phyloP scores from a whole-genome alignment of 164 flowering plant genomes.

The Liquidambar formosana region DNA sequence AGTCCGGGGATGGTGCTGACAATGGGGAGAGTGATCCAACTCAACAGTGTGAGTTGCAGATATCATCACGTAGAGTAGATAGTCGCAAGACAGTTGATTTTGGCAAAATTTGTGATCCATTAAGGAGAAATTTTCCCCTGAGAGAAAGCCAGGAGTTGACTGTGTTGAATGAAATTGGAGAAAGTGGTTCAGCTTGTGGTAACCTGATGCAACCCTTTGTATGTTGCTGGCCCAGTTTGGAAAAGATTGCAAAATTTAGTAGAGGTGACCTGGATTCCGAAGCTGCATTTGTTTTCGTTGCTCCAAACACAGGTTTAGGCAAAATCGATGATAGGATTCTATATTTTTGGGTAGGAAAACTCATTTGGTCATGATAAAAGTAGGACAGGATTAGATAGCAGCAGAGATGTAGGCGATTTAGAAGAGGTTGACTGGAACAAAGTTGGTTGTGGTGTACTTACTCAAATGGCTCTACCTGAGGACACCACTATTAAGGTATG shows the following conservation, averaged over 20 bases:
- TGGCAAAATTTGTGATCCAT: slow-evolving; percentile 14
- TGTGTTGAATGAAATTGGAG: slow-evolving; percentile 14
- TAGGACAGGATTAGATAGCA: slow-evolving; percentile 16
- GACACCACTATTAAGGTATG: slow-evolving; percentile 54
- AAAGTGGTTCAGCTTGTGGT: slow-evolving; percentile 8
- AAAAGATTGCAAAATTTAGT: slow-evolving; percentile 39
- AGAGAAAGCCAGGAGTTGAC: slow-evolving; percentile 6
- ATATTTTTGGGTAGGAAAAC: slow-evolving; percentile 70
- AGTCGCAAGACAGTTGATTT: slow-evolving; percentile 7
- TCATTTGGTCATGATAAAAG: slow-evolving; percentile 29
- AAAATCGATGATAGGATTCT: slow-evolving; percentile 27
- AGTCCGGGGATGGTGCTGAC: slow-evolving; percentile 9
- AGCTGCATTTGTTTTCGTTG: slow-evolving; percentile 42
- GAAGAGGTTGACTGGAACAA: slow-evolving; percentile 46
- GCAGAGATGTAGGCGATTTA: slow-evolving; percentile 20
- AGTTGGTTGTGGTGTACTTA: slow-evolving; percentile 34
- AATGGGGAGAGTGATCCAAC: slow-evolving; percentile 19
- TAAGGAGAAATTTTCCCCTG: slow-evolving; percentile 7
- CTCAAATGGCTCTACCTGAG: slow-evolving; percentile 45
- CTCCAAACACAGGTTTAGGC: slow-evolving; percentile 28
- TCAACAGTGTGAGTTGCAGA: slow-evolving; percentile 16
- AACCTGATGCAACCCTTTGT: slow-evolving; percentile 27
- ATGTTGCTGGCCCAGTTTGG: slow-evolving; percentile 56
- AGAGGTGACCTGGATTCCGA: slow-evolving; percentile 40
- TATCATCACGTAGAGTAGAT: slow-evolving; percentile 15